A percentile compares a stretch with the other conserved stretches of the same genome.
Evolutionary conservation across 2,329 filamentous ascomycete genomes (phyloP).

Genomic region (Alternaria sp.): DNA sequence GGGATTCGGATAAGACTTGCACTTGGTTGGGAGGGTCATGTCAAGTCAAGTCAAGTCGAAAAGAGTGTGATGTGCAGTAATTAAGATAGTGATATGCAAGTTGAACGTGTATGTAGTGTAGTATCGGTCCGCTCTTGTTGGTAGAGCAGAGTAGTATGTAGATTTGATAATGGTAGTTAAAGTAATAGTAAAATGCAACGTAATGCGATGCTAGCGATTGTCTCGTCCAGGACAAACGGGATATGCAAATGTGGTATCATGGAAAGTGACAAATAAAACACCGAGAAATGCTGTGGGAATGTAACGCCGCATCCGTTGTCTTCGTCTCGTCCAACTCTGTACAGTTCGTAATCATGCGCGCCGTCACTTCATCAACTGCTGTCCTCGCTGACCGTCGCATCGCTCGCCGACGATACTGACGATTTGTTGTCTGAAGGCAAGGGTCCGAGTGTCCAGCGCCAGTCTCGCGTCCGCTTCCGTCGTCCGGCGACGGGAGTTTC

Average conservation of each 20-base stretch:
- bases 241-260: constrained; percentile 16
- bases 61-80: neutral
- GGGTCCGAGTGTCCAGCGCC: constrained; percentile 64
- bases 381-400: constrained; percentile 34
- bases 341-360: constrained; percentile 1
- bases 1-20: neutral
- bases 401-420: constrained; percentile 30
- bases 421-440: constrained; percentile 37
- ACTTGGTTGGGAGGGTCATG: neutral
- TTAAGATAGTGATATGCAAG: neutral
- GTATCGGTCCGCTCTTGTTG: neutral
- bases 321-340: neutral
- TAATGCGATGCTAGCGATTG: neutral
- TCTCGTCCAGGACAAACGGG: neutral
- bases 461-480: constrained; percentile 61
- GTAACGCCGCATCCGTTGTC: constrained; percentile 1
- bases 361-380: constrained; percentile 26
- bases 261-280: constrained; percentile 6
- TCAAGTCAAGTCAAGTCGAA: neutral
- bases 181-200: constrained; percentile 5
- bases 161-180: neutral
- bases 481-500: constrained; percentile 61
- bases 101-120: neutral
- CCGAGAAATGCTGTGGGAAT: constrained; percentile 11
- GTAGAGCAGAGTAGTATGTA: neutral